Percentiles rank a stretch among this genome's conserved stretches.
These are phyloP conservation scores for Physcomitrium patens DNA, from an alignment of 225 moss, liverwort and hornwort species.

Conservation along the genomic window DNA sequence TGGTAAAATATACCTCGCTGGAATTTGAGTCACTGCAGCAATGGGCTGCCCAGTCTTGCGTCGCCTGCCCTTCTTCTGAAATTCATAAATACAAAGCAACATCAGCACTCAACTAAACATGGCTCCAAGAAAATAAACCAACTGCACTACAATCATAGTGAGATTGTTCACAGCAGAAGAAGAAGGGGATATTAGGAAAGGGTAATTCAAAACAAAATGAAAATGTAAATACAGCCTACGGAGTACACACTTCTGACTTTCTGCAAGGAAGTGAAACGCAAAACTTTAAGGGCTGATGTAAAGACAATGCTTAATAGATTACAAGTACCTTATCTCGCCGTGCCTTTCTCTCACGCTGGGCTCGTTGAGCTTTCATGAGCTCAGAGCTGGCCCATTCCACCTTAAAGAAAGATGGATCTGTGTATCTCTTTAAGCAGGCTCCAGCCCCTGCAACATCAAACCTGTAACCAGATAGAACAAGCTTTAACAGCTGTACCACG, in stretches of 20 bases:
- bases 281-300: background rate
- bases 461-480: slow-evolving; percentile 42
- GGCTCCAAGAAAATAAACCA: slow-evolving; percentile 13
- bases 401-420: slow-evolving; percentile 97
- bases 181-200: background rate
- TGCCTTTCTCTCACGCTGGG: slow-evolving; percentile 84
- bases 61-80: slow-evolving; percentile 60
- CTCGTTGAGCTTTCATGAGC: slow-evolving; percentile 93
- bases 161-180: slow-evolving; percentile 5
- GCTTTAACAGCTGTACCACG: background rate
- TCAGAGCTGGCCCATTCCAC: slow-evolving; percentile 95
- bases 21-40: slow-evolving; percentile 53
- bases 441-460: slow-evolving; percentile 94
- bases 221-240: background rate
- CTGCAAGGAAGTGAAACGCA: background rate
- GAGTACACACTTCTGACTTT: background rate
- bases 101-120: background rate
- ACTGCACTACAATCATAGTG: slow-evolving; percentile 14
- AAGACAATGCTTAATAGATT: background rate
- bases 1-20: slow-evolving; percentile 42
- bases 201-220: background rate
- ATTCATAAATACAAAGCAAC: slow-evolving; percentile 18
- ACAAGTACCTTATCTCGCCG: slow-evolving; percentile 75
- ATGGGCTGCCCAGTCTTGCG: slow-evolving; percentile 55
- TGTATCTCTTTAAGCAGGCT: slow-evolving; percentile 94